Conservation (phyloP, 2,329 filamentous ascomycete species). For the Grosmannia huntii region DNA sequence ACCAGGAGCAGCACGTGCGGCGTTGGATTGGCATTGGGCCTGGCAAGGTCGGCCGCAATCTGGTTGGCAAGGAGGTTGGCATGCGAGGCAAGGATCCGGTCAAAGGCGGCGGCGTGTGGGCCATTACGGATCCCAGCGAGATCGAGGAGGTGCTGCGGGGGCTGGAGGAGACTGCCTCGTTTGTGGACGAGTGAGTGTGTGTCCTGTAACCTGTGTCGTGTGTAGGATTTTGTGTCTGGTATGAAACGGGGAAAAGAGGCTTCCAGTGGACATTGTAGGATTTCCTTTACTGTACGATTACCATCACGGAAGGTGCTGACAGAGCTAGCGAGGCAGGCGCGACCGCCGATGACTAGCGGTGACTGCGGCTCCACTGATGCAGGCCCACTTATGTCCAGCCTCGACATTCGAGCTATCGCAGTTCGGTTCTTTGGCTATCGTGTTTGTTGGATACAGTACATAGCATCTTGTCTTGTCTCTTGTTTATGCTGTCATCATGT, state of each 20-base stretch:
- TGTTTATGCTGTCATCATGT: background rate
- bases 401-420: background rate
- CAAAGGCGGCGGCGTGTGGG: slow-evolving; percentile 88
- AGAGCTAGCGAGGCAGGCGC: background rate
- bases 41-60: slow-evolving; percentile 82
- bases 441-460: too few species aligned
- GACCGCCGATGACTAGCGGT: background rate
- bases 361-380: background rate
- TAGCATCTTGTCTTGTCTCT: too few species aligned
- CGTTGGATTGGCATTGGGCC: slow-evolving; percentile 89
- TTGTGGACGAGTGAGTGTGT: slow-evolving; percentile 12
- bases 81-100: slow-evolving; percentile 66
- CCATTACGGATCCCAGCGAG: slow-evolving; percentile 67
- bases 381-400: background rate
- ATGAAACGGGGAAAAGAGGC: background rate
- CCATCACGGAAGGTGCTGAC: background rate
- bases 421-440: too few species aligned
- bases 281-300: background rate
- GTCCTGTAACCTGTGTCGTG: background rate
- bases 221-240: background rate
- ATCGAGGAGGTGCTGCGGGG: slow-evolving; percentile 55
- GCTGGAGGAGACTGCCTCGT: slow-evolving; percentile 49
- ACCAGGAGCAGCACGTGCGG: slow-evolving; percentile 68
- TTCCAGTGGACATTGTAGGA: background rate
- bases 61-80: slow-evolving; percentile 91